Evolutionary conservation across 768 basidiomycete genomes (phyloP).

Genomic region (Trametes meyenii): DNA sequence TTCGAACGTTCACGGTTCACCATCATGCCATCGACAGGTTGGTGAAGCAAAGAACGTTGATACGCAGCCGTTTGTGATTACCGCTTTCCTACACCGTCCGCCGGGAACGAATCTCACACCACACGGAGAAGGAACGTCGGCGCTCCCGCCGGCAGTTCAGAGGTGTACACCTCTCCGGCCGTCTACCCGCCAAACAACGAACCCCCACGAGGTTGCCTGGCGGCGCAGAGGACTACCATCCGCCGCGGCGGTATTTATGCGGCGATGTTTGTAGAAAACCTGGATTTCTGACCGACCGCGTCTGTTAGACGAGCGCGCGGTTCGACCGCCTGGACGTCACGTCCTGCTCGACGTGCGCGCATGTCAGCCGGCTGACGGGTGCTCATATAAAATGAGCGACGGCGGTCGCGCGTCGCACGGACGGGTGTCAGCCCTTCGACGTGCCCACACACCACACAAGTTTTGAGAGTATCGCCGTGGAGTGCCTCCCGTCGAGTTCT

Average conservation of each 20-base stretch:
- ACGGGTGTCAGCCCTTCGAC: conserved; percentile 3
- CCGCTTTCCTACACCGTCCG: too few species aligned
- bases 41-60: too few species aligned
- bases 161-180: too few species aligned
- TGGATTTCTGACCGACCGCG: too few species aligned
- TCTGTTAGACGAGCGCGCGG: too few species aligned
- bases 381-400: not conserved
- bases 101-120: too few species aligned
- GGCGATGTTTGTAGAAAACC: not conserved
- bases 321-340: not conserved
- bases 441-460: not conserved
- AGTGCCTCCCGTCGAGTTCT: not conserved
- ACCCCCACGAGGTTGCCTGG: not conserved
- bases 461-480: not conserved
- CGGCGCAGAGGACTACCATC: not conserved
- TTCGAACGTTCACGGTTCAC: too few species aligned
- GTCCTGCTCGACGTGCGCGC: not conserved
- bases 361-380: conserved; percentile 13
- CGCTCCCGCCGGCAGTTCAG: too few species aligned
- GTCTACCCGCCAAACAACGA: not conserved
- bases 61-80: too few species aligned
- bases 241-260: not conserved
- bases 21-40: too few species aligned
- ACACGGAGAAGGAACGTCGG: too few species aligned
- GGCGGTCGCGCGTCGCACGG: conserved; percentile 10